These are phyloP conservation scores for Apiotrichum gracile DNA, from an alignment of 1,284 basidiomycete species.

Conservation along the genomic window DNA sequence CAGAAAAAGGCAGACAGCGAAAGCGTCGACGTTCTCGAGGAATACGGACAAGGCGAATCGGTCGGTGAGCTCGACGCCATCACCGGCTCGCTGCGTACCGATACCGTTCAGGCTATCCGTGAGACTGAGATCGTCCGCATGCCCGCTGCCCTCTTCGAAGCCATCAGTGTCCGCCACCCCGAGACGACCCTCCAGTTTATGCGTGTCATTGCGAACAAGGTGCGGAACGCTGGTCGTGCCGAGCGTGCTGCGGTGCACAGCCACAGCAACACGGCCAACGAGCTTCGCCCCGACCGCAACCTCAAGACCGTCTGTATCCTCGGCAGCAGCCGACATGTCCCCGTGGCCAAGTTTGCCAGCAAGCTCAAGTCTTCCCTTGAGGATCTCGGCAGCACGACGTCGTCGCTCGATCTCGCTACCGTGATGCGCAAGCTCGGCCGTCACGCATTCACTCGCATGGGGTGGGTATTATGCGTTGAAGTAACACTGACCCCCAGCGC, in stretches of 20 bases:
- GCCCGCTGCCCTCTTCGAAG: constrained; percentile 96
- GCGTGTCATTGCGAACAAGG: constrained; percentile 85
- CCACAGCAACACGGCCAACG: constrained; percentile 40
- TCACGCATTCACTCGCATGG: constrained; percentile 89
- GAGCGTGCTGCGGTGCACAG: constrained; percentile 27
- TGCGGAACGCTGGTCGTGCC: constrained; percentile 69
- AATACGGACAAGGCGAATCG: constrained; percentile 81
- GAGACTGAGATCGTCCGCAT: constrained; percentile 97
- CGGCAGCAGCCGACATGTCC: constrained; percentile 65
- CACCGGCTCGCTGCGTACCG: constrained; percentile 77
- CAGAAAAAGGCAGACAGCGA: constrained; percentile 58
- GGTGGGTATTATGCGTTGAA: constrained; percentile 12
- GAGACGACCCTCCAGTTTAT: constrained; percentile 93
- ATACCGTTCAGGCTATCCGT: constrained; percentile 93
- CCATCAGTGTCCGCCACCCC: constrained; percentile 85
- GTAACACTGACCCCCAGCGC: constrained; percentile 52
- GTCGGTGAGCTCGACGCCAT: constrained; percentile 90
- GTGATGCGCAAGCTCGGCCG: constrained; percentile 82
- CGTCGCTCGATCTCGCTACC: constrained; percentile 84
- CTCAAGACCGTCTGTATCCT: constrained; percentile 55
- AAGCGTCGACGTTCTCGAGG: constrained; percentile 71
- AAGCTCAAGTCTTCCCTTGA: constrained; percentile 84
- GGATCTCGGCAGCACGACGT: constrained; percentile 78
- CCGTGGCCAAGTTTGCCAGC: constrained; percentile 77
- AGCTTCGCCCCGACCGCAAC: constrained; percentile 75